These are phyloP conservation scores for Neurospora sp. DNA, from an alignment of 495 filamentous ascomycete genomes.

Conservation along the genomic window DNA sequence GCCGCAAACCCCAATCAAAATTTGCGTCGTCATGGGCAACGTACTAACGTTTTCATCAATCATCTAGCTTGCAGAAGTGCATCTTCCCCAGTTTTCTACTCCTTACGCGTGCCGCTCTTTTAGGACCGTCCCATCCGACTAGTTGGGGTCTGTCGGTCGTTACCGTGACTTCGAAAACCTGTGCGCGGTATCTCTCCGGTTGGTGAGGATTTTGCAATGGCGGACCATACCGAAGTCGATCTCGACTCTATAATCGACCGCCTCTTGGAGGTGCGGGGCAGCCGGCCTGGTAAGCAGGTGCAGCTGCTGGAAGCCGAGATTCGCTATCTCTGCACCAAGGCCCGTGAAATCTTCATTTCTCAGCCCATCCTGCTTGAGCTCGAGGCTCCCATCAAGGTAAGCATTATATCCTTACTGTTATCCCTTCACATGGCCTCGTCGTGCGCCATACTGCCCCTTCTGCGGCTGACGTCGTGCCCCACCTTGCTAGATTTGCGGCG, in stretches of 20 bases:
- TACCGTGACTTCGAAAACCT: slow-evolving; percentile 15
- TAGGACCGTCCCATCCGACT: slow-evolving; percentile 5
- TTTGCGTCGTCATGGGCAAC: background rate
- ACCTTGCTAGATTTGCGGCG: slow-evolving; percentile 77
- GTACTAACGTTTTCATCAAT: background rate
- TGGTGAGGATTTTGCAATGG: slow-evolving; percentile 55
- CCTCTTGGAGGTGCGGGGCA: slow-evolving; percentile 94
- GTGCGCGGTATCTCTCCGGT: slow-evolving; percentile 30
- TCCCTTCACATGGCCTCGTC: background rate
- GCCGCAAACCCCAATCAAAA: background rate
- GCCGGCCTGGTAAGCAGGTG: slow-evolving; percentile 95
- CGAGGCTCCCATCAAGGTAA: slow-evolving; percentile 97
- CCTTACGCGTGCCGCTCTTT: slow-evolving; percentile 8
- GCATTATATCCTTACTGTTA: slow-evolving; percentile 11
- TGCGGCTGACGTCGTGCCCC: slow-evolving; percentile 8
- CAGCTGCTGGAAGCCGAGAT: slow-evolving; percentile 96
- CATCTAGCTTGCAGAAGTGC: slow-evolving; percentile 16
- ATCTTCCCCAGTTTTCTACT: slow-evolving; percentile 14
- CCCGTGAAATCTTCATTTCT: slow-evolving; percentile 98
- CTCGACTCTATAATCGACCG: slow-evolving; percentile 98
- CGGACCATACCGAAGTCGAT: slow-evolving; percentile 94
- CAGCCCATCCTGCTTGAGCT: slow-evolving; percentile 97
- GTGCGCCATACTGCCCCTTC: background rate
- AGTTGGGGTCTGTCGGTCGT: slow-evolving; percentile 20
- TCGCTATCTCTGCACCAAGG: slow-evolving; percentile 95